These are phyloP conservation scores for Teunomyces aglyptinius DNA, from an alignment of 805 yeast species.

Conservation along the genomic window DNA sequence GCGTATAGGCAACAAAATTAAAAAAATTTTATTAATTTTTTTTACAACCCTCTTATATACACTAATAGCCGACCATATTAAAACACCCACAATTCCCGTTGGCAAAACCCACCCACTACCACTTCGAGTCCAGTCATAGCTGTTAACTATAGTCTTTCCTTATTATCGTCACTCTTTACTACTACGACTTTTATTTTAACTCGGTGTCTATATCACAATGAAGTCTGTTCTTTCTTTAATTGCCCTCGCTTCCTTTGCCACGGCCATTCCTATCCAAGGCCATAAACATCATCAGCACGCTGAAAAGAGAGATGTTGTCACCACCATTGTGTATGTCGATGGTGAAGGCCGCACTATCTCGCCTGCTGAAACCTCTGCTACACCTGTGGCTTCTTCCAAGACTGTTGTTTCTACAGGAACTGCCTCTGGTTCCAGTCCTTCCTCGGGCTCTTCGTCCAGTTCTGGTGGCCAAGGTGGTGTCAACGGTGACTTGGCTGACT, in stretches of 20 bases:
- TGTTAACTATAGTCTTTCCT: slow-evolving; percentile 30
- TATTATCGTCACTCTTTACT: slow-evolving; percentile 8
- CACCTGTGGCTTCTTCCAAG: slow-evolving; percentile 4
- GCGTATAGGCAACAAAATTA: background rate
- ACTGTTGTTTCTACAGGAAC: slow-evolving; percentile 6
- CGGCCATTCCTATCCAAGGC: slow-evolving; percentile 34
- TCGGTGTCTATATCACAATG: slow-evolving; percentile 17
- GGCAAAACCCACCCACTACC: background rate
- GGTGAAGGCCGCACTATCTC: slow-evolving; percentile 22
- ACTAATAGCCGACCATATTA: background rate
- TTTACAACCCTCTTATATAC: background rate
- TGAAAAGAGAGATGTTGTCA: slow-evolving; percentile 37
- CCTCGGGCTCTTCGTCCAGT: slow-evolving; percentile 21
- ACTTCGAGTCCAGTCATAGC: slow-evolving; percentile 1
- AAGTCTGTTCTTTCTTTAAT: slow-evolving; percentile 25
- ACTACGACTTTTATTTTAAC: background rate
- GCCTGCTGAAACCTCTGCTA: slow-evolving; percentile 9
- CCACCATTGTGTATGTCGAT: slow-evolving; percentile 36
- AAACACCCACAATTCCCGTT: slow-evolving; percentile 1
- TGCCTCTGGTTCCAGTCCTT: slow-evolving; percentile 15
- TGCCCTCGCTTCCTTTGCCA: slow-evolving; percentile 25
- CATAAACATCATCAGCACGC: slow-evolving; percentile 35
- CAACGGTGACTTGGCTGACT: slow-evolving; percentile 44
- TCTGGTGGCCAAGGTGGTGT: slow-evolving; percentile 43
- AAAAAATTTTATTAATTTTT: background rate